phyloP scores from a whole-genome alignment of 2,329 filamentous ascomycete genomes.

The Phyllosticta citriasiana region DNA sequence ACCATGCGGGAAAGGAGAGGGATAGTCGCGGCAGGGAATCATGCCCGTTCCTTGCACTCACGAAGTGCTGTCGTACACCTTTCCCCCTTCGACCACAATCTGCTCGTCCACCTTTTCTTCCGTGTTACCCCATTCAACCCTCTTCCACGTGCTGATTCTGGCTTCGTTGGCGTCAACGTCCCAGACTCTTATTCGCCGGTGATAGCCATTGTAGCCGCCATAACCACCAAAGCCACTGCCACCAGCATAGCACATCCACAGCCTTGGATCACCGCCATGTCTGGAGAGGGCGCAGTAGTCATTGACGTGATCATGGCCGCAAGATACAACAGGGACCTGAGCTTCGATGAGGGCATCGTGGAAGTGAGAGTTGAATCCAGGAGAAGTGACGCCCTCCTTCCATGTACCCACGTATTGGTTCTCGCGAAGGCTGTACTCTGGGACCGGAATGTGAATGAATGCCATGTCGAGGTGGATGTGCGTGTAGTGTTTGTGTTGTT shows the following conservation, averaged over 20 bases:
- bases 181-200: slow-evolving; percentile 77
- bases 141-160: slow-evolving; percentile 84
- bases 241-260: slow-evolving; percentile 99
- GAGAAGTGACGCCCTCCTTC: slow-evolving; percentile 78
- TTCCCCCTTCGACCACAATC: slow-evolving; percentile 51
- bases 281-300: slow-evolving; percentile 74
- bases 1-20: not conserved
- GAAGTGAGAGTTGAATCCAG: slow-evolving; percentile 85
- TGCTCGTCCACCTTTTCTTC: slow-evolving; percentile 47
- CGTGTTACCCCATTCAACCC: slow-evolving; percentile 58
- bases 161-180: slow-evolving; percentile 89
- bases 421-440: slow-evolving; percentile 63
- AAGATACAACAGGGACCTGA: slow-evolving; percentile 77
- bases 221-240: slow-evolving; percentile 91
- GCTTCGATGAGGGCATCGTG: slow-evolving; percentile 79
- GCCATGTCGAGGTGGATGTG: slow-evolving; percentile 92
- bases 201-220: slow-evolving; percentile 77
- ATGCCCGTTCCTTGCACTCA: not conserved
- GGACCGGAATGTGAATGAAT: slow-evolving; percentile 94
- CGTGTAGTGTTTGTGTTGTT: slow-evolving; percentile 69
- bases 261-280: slow-evolving; percentile 40
- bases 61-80: slow-evolving; percentile 23
- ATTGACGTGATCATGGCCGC: slow-evolving; percentile 93
- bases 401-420: slow-evolving; percentile 58
- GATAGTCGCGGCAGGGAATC: not conserved